A percentile compares a stretch with the other conserved stretches of the same genome.
These are phyloP conservation scores for Brassica juncea DNA, from an alignment of 345 rosid species.

Conservation along the genomic window DNA sequence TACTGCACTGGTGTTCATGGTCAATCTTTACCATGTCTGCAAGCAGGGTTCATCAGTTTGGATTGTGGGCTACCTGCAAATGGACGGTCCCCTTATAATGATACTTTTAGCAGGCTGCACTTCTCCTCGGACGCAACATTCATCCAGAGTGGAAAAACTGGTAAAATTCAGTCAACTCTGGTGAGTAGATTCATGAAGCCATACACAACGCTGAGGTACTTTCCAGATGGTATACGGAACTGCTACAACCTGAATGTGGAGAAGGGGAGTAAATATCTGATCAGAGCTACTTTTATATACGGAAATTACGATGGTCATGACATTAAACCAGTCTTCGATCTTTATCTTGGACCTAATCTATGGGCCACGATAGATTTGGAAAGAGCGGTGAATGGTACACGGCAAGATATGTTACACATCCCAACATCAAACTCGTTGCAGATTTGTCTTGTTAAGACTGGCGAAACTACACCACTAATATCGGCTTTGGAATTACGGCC, in stretches of 20 bases:
- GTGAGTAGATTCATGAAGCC: not conserved
- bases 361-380: constrained; percentile 33
- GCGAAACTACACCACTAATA: constrained; percentile 41
- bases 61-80: constrained; percentile 45
- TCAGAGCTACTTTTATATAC: constrained; percentile 34
- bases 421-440: constrained; percentile 35
- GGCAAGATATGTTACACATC: constrained; percentile 36
- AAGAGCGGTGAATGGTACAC: not conserved
- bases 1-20: no score
- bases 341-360: constrained; percentile 47
- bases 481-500: constrained; percentile 47
- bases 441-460: constrained; percentile 53
- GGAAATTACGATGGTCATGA: constrained; percentile 46
- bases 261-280: constrained; percentile 23
- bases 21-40: not conserved
- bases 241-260: constrained; percentile 41
- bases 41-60: constrained; percentile 52
- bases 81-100: constrained; percentile 25
- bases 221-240: constrained; percentile 45
- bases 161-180: not conserved
- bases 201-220: constrained; percentile 20
- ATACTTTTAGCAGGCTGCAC: fast-evolving
- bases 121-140: constrained; percentile 35
- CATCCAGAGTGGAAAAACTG: constrained; percentile 34
- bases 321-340: constrained; percentile 31